These are phyloP conservation scores for Phytophthora meadii DNA, from an alignment of 352 stramenopile species.

Conservation along the genomic window DNA sequence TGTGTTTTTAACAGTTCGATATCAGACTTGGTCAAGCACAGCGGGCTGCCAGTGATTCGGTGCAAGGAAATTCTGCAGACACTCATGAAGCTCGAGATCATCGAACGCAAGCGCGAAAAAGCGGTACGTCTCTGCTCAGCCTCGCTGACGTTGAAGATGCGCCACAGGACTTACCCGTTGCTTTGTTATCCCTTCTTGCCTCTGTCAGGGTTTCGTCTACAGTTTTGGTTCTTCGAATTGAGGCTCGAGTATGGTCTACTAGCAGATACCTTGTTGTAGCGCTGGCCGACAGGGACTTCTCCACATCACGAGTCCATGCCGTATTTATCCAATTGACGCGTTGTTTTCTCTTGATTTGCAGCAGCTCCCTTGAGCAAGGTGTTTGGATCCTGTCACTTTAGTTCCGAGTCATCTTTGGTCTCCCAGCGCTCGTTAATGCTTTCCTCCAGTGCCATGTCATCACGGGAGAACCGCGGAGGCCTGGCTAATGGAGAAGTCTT, in stretches of 20 bases:
- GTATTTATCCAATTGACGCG: conserved; percentile 55
- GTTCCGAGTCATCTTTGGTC: conserved; percentile 71
- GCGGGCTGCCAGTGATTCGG: conserved; percentile 76
- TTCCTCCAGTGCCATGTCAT: conserved; percentile 67
- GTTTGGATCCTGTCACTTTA: conserved; percentile 46
- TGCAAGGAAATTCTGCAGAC: conserved; percentile 91
- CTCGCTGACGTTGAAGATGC: neutral
- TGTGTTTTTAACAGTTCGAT: conserved; percentile 58
- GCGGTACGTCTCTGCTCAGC: conserved; percentile 44
- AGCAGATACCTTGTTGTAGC: neutral
- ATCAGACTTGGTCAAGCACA: conserved; percentile 84
- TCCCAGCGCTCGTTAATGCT: conserved; percentile 76
- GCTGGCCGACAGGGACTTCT: neutral
- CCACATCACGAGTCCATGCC: conserved; percentile 10
- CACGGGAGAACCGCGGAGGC: conserved; percentile 51
- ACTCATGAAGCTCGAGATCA: conserved; percentile 85
- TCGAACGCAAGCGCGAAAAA: conserved; percentile 78
- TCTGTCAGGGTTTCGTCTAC: conserved; percentile 73
- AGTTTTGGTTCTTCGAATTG: conserved; percentile 51
- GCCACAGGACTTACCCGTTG: conserved; percentile 7
- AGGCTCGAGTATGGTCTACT: neutral
- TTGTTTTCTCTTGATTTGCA: conserved; percentile 3
- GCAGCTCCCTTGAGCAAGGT: conserved; percentile 13
- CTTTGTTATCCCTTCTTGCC: conserved; percentile 3
- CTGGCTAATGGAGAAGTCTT: conserved; percentile 54